Conservation (phyloP, 2,329 filamentous ascomycete species). For the Apiospora saccharicola region DNA sequence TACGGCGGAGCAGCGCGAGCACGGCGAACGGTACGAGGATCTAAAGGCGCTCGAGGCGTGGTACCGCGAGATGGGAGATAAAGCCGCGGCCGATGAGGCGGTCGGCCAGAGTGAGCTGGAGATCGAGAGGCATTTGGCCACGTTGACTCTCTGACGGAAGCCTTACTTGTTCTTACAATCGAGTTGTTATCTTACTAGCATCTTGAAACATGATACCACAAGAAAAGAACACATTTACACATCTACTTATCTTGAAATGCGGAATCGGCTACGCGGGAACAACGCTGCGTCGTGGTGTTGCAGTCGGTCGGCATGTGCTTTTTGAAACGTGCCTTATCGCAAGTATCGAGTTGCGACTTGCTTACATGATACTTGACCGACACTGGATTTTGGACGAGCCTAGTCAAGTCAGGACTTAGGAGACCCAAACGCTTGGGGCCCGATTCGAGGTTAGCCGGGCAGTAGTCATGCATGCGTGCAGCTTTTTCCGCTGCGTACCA, state of each 20-base stretch:
- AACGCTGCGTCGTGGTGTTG: neutral
- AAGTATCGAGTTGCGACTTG: no score
- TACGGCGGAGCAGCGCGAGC: slow-evolving; percentile 6
- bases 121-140: neutral
- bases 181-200: no score
- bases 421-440: slow-evolving; percentile 4
- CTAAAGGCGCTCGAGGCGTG: slow-evolving; percentile 2
- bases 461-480: neutral
- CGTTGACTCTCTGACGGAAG: neutral
- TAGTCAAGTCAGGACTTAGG: slow-evolving; percentile 5
- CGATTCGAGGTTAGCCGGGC: neutral
- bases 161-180: no score
- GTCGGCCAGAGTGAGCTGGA: neutral
- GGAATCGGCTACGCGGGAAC: neutral
- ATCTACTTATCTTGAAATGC: neutral
- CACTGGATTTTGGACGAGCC: neutral
- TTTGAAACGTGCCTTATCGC: no score
- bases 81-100: neutral
- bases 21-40: slow-evolving; percentile 8
- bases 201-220: no score
- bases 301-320: neutral
- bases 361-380: no score
- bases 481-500: neutral
- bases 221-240: neutral
- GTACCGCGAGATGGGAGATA: slow-evolving; percentile 3